phyloP scores from a whole-genome alignment of 305 asterid species.

The Fraxinus floribunda region DNA sequence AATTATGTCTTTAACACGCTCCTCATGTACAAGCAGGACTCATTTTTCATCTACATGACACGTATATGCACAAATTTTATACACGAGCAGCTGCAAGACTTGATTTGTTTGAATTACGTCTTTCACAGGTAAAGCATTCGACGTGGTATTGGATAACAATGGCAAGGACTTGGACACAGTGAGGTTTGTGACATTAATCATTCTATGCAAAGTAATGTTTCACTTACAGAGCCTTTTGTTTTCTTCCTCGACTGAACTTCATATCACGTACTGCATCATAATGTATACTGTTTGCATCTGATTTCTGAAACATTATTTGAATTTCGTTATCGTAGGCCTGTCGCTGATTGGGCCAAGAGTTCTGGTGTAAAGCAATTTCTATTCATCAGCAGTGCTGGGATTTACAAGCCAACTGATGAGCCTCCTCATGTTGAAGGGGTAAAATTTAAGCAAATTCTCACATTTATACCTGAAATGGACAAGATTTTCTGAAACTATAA shows the following conservation, averaged over 20 bases:
- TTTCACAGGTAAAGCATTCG: constrained; percentile 55
- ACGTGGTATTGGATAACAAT: constrained; percentile 89
- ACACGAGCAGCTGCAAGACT: neutral
- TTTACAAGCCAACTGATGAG: constrained; percentile 84
- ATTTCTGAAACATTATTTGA: constrained; percentile 1
- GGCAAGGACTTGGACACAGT: constrained; percentile 93
- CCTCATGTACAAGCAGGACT: neutral
- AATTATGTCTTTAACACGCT: neutral
- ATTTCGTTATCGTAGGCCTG: constrained; percentile 57
- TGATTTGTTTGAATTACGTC: neutral
- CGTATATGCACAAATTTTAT: neutral
- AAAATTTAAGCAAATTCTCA: constrained; percentile 10
- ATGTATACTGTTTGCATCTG: neutral
- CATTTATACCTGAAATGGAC: constrained; percentile 2
- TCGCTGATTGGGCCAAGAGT: constrained; percentile 92
- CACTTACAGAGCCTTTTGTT: neutral
- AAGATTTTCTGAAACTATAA: neutral
- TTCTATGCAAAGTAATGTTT: neutral
- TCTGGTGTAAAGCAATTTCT: constrained; percentile 71
- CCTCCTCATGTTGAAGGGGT: constrained; percentile 99
- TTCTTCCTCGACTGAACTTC: neutral
- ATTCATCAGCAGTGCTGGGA: constrained; percentile 95
- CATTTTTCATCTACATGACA: neutral
- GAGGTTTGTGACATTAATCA: constrained; percentile 37
- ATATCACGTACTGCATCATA: neutral